Percentiles rank a stretch among this genome's conserved stretches.
Evolutionary conservation across 75 land plant species (phyloP).

Genomic region (Picea sitchensis): DNA sequence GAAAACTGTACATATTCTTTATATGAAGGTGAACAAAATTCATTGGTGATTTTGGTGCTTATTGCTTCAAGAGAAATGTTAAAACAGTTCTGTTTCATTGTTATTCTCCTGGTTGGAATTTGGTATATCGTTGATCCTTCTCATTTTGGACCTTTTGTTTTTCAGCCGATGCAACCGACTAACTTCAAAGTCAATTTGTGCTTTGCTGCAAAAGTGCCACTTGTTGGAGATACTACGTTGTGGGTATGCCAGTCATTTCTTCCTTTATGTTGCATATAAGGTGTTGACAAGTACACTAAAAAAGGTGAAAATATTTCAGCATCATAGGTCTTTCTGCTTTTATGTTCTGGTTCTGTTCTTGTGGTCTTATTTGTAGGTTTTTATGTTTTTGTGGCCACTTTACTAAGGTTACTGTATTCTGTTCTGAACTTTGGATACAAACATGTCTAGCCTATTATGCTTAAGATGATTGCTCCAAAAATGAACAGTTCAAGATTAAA

Average conservation of each 20-base stretch:
- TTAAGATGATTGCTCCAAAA: neutral
- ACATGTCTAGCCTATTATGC: neutral
- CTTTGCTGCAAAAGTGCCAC: constrained; percentile 52
- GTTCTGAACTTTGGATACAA: neutral
- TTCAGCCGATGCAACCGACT: constrained; percentile 70
- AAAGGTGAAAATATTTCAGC: too few relatives aligned
- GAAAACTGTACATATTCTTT: neutral
- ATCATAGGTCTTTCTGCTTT: neutral
- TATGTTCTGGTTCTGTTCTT: neutral
- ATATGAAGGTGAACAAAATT: neutral
- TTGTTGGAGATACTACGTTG: constrained; percentile 72
- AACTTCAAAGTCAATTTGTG: constrained; percentile 53
- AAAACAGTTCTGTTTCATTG: neutral
- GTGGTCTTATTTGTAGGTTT: neutral
- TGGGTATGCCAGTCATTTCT: constrained; percentile 52
- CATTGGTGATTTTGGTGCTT: neutral
- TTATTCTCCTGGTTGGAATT: neutral
- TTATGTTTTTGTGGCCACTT: neutral
- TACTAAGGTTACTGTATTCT: neutral
- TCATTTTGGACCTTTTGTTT: neutral
- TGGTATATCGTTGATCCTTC: neutral
- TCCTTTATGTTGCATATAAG: neutral
- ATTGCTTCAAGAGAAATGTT: neutral
- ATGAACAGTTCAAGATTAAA: neutral
- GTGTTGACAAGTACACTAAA: neutral